Conservation (phyloP, 106 monocot species). For the Xerophyta viscosa region DNA sequence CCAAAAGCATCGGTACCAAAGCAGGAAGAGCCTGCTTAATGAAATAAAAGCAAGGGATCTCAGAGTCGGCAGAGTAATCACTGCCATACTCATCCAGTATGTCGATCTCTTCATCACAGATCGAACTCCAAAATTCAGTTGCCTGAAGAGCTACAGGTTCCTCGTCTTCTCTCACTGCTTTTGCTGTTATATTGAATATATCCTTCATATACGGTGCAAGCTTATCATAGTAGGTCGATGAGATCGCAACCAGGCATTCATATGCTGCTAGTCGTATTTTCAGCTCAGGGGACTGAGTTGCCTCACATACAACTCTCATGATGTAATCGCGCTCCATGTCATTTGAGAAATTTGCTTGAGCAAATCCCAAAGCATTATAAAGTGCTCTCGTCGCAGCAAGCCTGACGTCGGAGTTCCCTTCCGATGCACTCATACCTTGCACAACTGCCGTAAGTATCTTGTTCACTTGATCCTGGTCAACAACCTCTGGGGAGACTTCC, state of each 20-base stretch:
- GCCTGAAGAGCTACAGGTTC: conserved; percentile 54
- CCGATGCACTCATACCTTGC: conserved; percentile 89
- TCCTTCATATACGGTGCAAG: conserved; percentile 33
- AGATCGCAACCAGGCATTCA: conserved; percentile 45
- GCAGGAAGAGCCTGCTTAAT: conserved; percentile 86
- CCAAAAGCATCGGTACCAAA: conserved; percentile 79
- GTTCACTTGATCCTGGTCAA: conserved; percentile 90
- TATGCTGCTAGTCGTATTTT: conserved; percentile 78
- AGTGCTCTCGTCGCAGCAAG: conserved; percentile 79
- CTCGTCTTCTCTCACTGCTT: conserved; percentile 37
- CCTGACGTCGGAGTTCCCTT: conserved; percentile 61
- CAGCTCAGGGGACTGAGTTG: conserved; percentile 65
- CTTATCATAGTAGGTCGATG: conserved; percentile 88
- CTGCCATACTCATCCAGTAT: conserved; percentile 79
- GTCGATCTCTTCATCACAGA: conserved; percentile 95
- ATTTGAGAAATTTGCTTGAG: conserved; percentile 83
- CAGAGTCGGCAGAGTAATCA: conserved; percentile 73
- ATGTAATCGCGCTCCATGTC: conserved; percentile 92
- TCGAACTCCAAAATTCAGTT: conserved; percentile 95
- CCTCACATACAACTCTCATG: conserved; percentile 92
- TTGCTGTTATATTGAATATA: conserved; percentile 37
- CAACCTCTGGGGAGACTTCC: conserved; percentile 75
- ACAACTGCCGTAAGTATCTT: conserved; percentile 92
- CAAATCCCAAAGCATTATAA: conserved; percentile 90
- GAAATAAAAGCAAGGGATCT: conserved; percentile 69